phyloP scores from a whole-genome alignment of 169 alveolate genomes.

The Eimeria zaria region DNA sequence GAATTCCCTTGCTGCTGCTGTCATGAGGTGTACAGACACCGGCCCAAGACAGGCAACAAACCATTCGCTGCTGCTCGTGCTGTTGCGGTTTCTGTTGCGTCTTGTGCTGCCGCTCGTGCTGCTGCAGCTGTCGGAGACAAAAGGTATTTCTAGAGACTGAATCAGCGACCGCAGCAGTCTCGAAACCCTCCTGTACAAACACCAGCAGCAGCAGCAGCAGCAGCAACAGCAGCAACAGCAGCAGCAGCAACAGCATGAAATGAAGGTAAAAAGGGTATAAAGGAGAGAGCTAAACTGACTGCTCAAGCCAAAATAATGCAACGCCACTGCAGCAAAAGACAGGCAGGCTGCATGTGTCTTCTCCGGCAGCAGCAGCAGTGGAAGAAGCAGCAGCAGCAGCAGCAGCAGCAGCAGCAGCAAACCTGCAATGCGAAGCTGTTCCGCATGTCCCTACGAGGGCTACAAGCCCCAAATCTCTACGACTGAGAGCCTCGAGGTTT shows the following conservation, averaged over 20 bases:
- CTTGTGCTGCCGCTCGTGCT: slow-evolving; percentile 56
- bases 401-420: slow-evolving; percentile 46
- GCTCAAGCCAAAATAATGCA: background rate
- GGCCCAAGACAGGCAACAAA: slow-evolving; percentile 61
- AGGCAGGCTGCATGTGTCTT: background rate
- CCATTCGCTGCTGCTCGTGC: slow-evolving; percentile 70
- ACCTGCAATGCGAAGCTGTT: slow-evolving; percentile 67
- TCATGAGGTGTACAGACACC: slow-evolving; percentile 73
- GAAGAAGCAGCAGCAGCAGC: slow-evolving; percentile 40
- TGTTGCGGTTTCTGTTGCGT: slow-evolving; percentile 9
- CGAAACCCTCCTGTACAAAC: slow-evolving; percentile 19
- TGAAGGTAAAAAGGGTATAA: background rate
- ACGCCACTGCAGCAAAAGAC: background rate
- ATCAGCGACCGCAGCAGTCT: slow-evolving; percentile 52
- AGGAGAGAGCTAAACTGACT: background rate
- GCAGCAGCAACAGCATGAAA: background rate
- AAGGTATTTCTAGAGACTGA: slow-evolving; percentile 25
- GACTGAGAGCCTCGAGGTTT: slow-evolving; percentile 27
- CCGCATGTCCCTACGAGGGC: slow-evolving; percentile 56
- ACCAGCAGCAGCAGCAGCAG: slow-evolving; percentile 1
- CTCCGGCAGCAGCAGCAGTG: slow-evolving; percentile 1
- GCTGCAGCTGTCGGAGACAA: slow-evolving; percentile 61
- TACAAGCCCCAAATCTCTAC: slow-evolving; percentile 60
- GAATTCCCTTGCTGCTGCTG: slow-evolving; percentile 27
- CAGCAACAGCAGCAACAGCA: background rate